phyloP scores from a whole-genome alignment of 179 eudicot genomes.

The Monotropa hypopitys region DNA sequence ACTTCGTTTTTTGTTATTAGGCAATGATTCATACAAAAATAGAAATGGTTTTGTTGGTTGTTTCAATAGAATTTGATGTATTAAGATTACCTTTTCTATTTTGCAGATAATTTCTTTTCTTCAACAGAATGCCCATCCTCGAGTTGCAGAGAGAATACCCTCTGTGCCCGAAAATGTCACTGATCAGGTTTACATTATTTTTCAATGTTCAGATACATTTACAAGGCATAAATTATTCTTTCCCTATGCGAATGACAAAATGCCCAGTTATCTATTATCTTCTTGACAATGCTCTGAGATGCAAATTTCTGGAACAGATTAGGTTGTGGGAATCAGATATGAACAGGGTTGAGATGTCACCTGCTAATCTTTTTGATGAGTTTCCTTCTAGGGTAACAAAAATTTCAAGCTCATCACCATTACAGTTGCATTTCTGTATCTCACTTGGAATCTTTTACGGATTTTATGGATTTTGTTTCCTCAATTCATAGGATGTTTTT shows the following conservation, averaged over 20 bases:
- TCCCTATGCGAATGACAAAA: background rate
- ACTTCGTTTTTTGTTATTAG: too few relatives aligned
- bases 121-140: slow-evolving; percentile 97
- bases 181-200: slow-evolving; percentile 53
- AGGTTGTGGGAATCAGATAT: slow-evolving; percentile 93
- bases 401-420: background rate
- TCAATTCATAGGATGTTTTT: slow-evolving; percentile 50
- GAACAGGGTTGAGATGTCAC: slow-evolving; percentile 72
- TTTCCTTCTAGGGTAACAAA: slow-evolving; percentile 58
- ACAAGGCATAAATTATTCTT: background rate
- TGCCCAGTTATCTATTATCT: background rate
- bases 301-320: slow-evolving; percentile 38
- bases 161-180: slow-evolving; percentile 96
- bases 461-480: background rate
- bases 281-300: background rate
- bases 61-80: background rate
- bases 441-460: background rate
- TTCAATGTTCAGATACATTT: background rate
- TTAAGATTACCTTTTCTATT: background rate
- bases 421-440: background rate
- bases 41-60: background rate
- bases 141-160: slow-evolving; percentile 75
- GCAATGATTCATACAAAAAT: too few relatives aligned
- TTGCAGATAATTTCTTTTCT: slow-evolving; percentile 86
- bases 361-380: slow-evolving; percentile 67